Percentiles rank a stretch among this genome's conserved stretches.
phyloP scores from a whole-genome alignment of 306 rosid genomes.

The Cucumis cinereus region DNA sequence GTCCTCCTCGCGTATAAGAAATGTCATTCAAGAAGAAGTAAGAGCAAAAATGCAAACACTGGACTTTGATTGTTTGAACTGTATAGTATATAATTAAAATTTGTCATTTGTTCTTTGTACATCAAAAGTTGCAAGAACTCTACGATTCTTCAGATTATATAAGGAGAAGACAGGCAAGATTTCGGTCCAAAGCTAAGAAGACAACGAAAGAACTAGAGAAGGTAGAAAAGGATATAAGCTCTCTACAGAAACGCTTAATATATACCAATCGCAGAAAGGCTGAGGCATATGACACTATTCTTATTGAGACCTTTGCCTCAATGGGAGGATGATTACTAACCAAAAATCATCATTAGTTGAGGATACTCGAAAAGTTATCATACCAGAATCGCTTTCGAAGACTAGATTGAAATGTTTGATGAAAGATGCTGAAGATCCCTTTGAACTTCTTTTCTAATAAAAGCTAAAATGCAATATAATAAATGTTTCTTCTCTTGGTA shows the following conservation, averaged over 20 bases:
- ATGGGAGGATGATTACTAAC: not conserved
- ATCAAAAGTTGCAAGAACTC: not conserved
- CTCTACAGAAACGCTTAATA: not conserved
- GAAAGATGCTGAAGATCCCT: conserved; percentile 4
- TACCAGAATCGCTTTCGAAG: conserved; percentile 6
- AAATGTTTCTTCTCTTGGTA: not conserved
- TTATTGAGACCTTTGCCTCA: not conserved
- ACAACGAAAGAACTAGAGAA: not conserved
- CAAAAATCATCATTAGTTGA: not conserved
- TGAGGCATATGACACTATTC: conserved; percentile 1
- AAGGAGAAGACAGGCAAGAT: not conserved
- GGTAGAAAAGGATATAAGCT: not conserved
- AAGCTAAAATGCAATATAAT: not conserved
- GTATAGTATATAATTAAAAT: not conserved
- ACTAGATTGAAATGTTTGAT: conserved; percentile 3
- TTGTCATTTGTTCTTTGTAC: not conserved
- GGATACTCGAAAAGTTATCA: not conserved
- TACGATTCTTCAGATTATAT: too few relatives aligned
- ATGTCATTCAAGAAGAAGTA: not conserved
- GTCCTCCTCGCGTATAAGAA: conserved; percentile 8
- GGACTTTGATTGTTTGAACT: not conserved
- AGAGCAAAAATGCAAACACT: not conserved
- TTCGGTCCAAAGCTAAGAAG: not conserved
- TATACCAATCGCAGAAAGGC: not conserved
- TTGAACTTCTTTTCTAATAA: not conserved